Evolutionary conservation across 495 filamentous ascomycete genomes (phyloP).

Genomic region (Aspergillus nanangensis): DNA sequence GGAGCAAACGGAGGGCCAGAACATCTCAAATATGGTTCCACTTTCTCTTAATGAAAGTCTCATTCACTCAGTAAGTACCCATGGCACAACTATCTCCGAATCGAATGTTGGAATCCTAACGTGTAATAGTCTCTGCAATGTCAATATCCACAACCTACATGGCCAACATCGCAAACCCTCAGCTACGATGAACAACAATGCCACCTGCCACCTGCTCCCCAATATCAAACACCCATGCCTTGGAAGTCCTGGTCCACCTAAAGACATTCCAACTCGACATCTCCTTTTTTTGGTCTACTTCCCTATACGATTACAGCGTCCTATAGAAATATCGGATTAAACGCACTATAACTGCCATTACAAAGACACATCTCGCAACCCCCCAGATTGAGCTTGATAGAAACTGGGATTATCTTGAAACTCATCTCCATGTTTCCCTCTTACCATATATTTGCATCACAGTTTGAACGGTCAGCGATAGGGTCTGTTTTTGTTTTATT

Average conservation of each 20-base stretch:
- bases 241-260: slow-evolving; percentile 11
- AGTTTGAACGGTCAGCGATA: too few species aligned
- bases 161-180: slow-evolving; percentile 33
- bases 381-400: too few species aligned
- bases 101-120: not conserved
- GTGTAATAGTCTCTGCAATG: slow-evolving; percentile 27
- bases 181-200: slow-evolving; percentile 41
- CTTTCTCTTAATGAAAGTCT: slow-evolving; percentile 33
- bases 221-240: slow-evolving; percentile 1
- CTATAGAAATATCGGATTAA: not conserved
- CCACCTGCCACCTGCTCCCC: slow-evolving; percentile 6
- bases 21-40: slow-evolving; percentile 27
- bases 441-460: too few species aligned
- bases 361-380: too few species aligned
- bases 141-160: slow-evolving; percentile 39
- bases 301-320: not conserved
- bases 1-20: slow-evolving; percentile 26
- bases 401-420: too few species aligned
- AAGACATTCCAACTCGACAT: not conserved
- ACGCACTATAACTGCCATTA: too few species aligned
- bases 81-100: not conserved
- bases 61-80: slow-evolving; percentile 27
- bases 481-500: not conserved
- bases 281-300: too few species aligned
- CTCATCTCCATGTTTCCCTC: too few species aligned